These are phyloP conservation scores for Xylariaceae sp. DNA, from an alignment of 2,329 filamentous ascomycete species.

Conservation along the genomic window DNA sequence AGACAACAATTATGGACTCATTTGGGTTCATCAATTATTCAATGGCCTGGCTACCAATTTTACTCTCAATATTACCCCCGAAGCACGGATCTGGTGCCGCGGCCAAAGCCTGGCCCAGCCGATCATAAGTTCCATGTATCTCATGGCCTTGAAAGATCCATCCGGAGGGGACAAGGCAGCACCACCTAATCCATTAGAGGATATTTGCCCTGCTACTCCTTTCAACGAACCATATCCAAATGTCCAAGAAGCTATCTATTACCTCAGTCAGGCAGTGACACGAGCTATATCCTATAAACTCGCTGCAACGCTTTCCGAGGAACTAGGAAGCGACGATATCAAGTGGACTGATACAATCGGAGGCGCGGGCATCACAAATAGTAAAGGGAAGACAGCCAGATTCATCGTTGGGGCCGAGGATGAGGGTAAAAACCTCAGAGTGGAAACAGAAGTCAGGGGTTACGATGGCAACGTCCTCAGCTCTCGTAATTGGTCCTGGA, in stretches of 20 bases:
- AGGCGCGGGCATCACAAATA: conserved; percentile 21
- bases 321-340: conserved; percentile 20
- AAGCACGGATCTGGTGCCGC: conserved; percentile 26
- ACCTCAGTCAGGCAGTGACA: conserved; percentile 41
- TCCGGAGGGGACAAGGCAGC: conserved; percentile 18
- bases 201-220: conserved; percentile 41
- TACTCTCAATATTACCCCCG: conserved; percentile 43
- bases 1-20: conserved; percentile 33
- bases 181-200: conserved; percentile 32
- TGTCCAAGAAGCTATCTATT: conserved; percentile 41
- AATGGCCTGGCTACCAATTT: conserved; percentile 39
- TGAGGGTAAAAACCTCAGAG: too few species aligned
- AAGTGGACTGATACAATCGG: conserved; percentile 20
- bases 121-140: conserved; percentile 19
- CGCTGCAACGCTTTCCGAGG: conserved; percentile 10
- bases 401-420: conserved; percentile 43
- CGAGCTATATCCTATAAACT: conserved; percentile 26
- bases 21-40: conserved; percentile 42
- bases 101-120: conserved; percentile 14
- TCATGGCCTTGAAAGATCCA: conserved; percentile 31
- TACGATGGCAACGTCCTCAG: conserved; percentile 1
- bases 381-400: conserved; percentile 15
- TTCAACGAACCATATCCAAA: conserved; percentile 42
- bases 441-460: too few species aligned
- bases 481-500: conserved; percentile 20